Base-by-base conservation (phyloP, 352 stramenopile species). In the Nothophytophthora sp. region DNA sequence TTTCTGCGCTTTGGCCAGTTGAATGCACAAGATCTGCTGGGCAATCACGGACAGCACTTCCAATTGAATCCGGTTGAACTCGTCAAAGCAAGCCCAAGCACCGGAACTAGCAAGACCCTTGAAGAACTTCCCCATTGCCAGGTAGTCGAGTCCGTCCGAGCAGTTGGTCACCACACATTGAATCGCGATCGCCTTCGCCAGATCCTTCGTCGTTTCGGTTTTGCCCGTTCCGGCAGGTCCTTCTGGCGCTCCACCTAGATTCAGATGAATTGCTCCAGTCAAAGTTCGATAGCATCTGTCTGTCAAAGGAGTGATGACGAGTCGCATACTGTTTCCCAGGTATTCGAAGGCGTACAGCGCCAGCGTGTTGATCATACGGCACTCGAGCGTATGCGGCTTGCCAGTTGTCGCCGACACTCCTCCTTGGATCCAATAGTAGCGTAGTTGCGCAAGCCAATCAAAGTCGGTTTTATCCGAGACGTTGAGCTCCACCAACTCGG, bases 121-220 rank as follows among this genome's bases (percentile, higher is more conserved):
- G 63, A 97, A 97, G 55, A 97, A 97, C 55, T 97, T 97, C 20
- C 81, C 90, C 88, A 97, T 97, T 16, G 90, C 90, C 19, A 94
- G 70, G 70, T 97, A 97, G 54, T 97, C 87, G 7, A 97, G 72
- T 16, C 83, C 84, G 34, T 85, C 76, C 0, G 86, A 97, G 60
- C 90, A 97, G 63, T 97, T 97, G 19, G 91, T 97, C 10, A 97
- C 90, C 7, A 97, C 90, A 51, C 92, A 97, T 49, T 97, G 92
- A 41, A 96, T 96, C 12, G 90, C 90, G 23, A 97, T 91, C 0
- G 90, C 92, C 52, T 97, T 97, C 23, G 76, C 83, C 1, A 97
- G 54, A 69, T 97, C 90, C 50, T 97, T 97, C 5, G 91, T 95
- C 2, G 90, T 97, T 61, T 97, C 90, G 9, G 90, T 97, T 51